Conservation (phyloP, 2,329 filamentous ascomycete species). For the Diaporthe australafricana region DNA sequence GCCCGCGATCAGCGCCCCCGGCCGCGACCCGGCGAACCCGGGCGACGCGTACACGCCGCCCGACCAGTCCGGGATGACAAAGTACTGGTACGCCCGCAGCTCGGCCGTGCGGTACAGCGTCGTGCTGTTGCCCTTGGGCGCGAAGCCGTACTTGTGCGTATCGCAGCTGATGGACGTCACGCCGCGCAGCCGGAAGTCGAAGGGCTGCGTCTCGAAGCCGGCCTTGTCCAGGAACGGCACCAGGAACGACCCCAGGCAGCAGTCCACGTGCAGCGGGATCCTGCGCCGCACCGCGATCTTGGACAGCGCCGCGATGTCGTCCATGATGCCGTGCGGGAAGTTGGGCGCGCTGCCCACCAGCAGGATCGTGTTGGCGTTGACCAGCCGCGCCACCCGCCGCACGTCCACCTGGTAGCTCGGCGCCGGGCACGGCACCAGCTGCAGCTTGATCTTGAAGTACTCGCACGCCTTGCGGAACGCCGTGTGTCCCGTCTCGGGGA, state of each 20-base stretch:
- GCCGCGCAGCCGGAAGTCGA: constrained; percentile 94
- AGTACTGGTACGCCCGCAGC: constrained; percentile 93
- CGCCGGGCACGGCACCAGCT: constrained; percentile 87
- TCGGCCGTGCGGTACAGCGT: constrained; percentile 86
- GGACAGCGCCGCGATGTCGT: constrained; percentile 89
- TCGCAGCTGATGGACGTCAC: constrained; percentile 97
- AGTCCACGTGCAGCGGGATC: constrained; percentile 94
- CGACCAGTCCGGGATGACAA: constrained; percentile 93
- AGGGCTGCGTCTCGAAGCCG: constrained; percentile 89
- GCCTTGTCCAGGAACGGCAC: constrained; percentile 91
- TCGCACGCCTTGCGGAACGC: constrained; percentile 95
- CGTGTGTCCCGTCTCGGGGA: constrained; percentile 94
- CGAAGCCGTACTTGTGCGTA: constrained; percentile 99
- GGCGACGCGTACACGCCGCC: constrained; percentile 97
- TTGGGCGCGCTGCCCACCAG: constrained; percentile 96
- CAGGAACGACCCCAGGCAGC: constrained; percentile 95
- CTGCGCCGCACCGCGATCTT: constrained; percentile 83
- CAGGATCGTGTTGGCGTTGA: constrained; percentile 94
- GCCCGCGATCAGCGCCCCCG: constrained; percentile 92
- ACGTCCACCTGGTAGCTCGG: constrained; percentile 88
- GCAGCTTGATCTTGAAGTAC: constrained; percentile 97
- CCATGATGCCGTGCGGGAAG: constrained; percentile 98
- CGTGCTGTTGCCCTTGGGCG: constrained; percentile 96
- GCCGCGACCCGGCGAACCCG: constrained; percentile 89
- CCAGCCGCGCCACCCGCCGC: constrained; percentile 80